phyloP scores from a whole-genome alignment of 345 rosid genomes.

The Zanthoxylum bungeanum region DNA sequence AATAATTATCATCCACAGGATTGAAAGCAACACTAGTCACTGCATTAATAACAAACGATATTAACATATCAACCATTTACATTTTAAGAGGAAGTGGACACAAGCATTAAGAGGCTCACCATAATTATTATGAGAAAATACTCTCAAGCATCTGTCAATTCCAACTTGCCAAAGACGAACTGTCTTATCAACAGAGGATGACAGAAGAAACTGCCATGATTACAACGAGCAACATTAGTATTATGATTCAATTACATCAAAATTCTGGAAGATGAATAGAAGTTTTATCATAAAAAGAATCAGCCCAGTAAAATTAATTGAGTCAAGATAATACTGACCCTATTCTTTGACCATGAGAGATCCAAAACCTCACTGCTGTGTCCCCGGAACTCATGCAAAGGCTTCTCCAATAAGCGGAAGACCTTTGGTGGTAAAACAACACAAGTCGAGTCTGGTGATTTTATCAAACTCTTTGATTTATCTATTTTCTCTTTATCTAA shows the following conservation, averaged over 20 bases:
- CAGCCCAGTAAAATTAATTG: neutral
- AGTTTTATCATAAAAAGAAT: neutral
- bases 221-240: conserved; percentile 7
- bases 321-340: conserved; percentile 39
- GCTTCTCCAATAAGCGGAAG: conserved; percentile 56
- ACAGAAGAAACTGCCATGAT: conserved; percentile 52
- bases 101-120: conserved; percentile 32
- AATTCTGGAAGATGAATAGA: neutral
- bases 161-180: conserved; percentile 65
- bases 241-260: neutral
- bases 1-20: conserved; percentile 56
- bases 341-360: conserved; percentile 77
- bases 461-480: conserved; percentile 38
- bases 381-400: conserved; percentile 66
- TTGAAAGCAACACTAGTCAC: conserved; percentile 67
- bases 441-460: conserved; percentile 52
- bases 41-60: conserved; percentile 23
- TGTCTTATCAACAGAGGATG: conserved; percentile 65
- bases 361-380: conserved; percentile 66
- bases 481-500: conserved; percentile 36
- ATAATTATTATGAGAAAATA: conserved; percentile 63
- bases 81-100: neutral
- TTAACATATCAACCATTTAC: conserved; percentile 8
- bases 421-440: conserved; percentile 63
- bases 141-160: conserved; percentile 42